Evolutionary conservation across 805 yeast species (phyloP), one percentile per base, ranked within the genome.

Genomic region (Hanseniaspora jakobsenii): DNA sequence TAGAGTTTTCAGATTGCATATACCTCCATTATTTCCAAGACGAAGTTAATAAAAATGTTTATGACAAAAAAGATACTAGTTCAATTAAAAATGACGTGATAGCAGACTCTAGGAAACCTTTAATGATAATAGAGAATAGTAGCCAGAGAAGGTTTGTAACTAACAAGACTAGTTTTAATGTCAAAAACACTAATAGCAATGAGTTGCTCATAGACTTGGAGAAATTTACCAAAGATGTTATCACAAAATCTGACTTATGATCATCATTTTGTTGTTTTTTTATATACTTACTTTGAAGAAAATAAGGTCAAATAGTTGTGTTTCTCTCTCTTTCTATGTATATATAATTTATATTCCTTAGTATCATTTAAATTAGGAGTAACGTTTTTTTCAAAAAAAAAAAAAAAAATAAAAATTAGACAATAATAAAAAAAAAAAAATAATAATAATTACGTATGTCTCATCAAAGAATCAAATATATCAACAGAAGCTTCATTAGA

Each of bases 1-100:
- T 42, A 13, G 46, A 42, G 27, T 17, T 42, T 4, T 34, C 39
- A 14, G 46, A 42, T 23, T 13, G 31, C 7, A 16, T 42, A 2
- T 42, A 35, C 13, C 6, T 35, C 2, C 7, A 27, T 2, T 10
- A 41, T 29, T n/a, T 16, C 17, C 17, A 27, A 12, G 12, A 27
- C 5, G 32, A 13, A 8, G 8, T 22, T 23, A 12, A 6, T 12
- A 6, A 21, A 21, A 4, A 14, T 12, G 4, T 7, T n/a, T 4
- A 8, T 16, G 2, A 1, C 13, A 12, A 16, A 41, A 14, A 28
- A 16, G 3, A 42, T 35, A 19, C 46, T 39, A 1, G n/a, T 28
- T 24, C 12, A n/a, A n/a, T n/a, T n/a, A n/a, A n/a, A n/a, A n/a
- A n/a, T n/a, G n/a, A n/a, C n/a, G n/a, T n/a, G n/a, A n/a, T n/a